phyloP scores from a whole-genome alignment of 2,329 filamentous ascomycete species.

The Thielaviopsis cerberus region DNA sequence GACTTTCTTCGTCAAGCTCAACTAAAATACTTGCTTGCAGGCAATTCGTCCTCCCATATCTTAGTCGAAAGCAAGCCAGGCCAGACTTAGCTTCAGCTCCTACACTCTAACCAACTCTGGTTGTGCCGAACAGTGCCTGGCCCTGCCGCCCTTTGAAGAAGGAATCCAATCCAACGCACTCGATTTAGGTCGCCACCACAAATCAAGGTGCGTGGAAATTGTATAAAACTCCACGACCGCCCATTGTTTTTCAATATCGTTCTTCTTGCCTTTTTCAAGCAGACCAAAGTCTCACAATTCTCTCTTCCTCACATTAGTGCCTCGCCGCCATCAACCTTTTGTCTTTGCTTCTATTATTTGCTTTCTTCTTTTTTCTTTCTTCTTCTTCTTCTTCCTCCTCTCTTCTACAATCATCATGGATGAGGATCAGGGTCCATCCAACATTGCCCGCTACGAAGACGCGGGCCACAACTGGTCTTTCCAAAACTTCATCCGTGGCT shows the following conservation, averaged over 20 bases:
- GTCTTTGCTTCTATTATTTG: not conserved
- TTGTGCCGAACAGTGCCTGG: too few species aligned
- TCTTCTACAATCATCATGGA: conserved; percentile 25
- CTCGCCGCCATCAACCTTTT: not conserved
- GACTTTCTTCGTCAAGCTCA: too few species aligned
- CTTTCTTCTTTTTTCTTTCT: not conserved
- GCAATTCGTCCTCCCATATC: too few species aligned
- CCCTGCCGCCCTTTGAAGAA: too few species aligned
- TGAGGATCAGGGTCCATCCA: conserved; percentile 34
- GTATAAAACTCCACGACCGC: not conserved
- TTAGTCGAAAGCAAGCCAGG: too few species aligned
- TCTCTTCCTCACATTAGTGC: not conserved
- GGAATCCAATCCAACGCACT: too few species aligned
- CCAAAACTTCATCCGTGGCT: conserved; percentile 12
- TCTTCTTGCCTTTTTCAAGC: not conserved
- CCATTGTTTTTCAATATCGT: not conserved
- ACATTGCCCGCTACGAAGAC: conserved; percentile 26
- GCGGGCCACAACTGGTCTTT: conserved; percentile 16
- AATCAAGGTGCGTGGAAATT: not conserved
- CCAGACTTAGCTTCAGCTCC: too few species aligned
- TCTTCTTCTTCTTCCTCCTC: not conserved
- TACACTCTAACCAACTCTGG: too few species aligned
- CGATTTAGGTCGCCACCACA: not conserved
- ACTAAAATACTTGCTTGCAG: too few species aligned
- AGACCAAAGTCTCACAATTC: not conserved